Base-by-base conservation (phyloP, 2,329 filamentous ascomycete species). In the Magnaporthiopsis incrustans region DNA sequence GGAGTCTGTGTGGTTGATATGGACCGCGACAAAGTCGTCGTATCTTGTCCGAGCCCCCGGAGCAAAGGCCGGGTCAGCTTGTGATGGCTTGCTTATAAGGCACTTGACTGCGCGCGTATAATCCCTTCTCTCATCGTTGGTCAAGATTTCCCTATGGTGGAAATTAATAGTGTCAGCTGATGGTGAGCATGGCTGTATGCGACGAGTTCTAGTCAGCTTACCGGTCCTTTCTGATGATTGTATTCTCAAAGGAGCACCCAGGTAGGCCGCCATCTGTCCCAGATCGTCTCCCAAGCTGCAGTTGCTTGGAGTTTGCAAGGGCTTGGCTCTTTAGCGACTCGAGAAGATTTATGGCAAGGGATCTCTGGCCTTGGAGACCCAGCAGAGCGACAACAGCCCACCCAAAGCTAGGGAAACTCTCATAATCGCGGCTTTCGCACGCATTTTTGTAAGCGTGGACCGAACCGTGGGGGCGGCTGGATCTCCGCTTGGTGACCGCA, bases 21-120 rank as follows among this genome's bases (percentile, higher is more conserved):
- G 75, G 25, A 74, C 71, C 38, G 70, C 73, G 4, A 76, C 74
- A 67, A 77, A 77, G 71, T 77, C 75, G 53, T 75, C 73, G 56
- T 67, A 74, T 14, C 70, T 68, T 59, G 65, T 71, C 59, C 66
- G 62, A 4, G 68, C 71, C 12, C 72, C 73, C 0, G 73, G 71
- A 32, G 69, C 69, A 38, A 65, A 60, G 38, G 65, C 66, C 32
- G 67, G 67, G 62, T 67, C 65, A 2, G 66, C 64, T 44, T 67
- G 65, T 61, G 69, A 59, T 5, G 72, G 71, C n/a, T 66, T 58
- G 38, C 68, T 69, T 67, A 69, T 70, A 15, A 73, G 68, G 58
- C 72, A 73, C 60, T 65, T 64, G 6, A 70, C 68, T 11, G 72
- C 71, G 10, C 57, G 61, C 53, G 70, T 67, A 67, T 72, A 73